Percentiles rank a stretch among this genome's conserved stretches.
These are phyloP conservation scores for Scheffersomyces stipitis DNA, from an alignment of 805 yeast genomes.

Conservation along the genomic window DNA sequence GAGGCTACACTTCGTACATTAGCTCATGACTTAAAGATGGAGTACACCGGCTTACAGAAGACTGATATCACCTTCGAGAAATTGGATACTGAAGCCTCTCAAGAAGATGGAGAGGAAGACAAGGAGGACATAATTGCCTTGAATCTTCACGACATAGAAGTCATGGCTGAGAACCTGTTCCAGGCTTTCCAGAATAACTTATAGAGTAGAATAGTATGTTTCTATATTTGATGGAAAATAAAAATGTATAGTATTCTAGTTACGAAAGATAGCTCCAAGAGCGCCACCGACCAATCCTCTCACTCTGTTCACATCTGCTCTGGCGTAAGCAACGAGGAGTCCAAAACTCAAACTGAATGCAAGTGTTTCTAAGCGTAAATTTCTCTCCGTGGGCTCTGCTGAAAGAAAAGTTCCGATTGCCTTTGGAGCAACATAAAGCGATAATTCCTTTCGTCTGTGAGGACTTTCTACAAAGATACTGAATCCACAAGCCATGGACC, in stretches of 20 bases:
- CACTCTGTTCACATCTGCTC: not conserved
- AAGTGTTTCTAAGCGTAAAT: not conserved
- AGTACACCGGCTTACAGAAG: conserved; percentile 36
- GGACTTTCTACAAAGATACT: not conserved
- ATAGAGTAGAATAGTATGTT: too few relatives aligned
- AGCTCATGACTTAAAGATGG: conserved; percentile 62
- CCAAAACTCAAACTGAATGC: not conserved
- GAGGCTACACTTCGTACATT: conserved; percentile 60
- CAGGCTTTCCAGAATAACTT: conserved; percentile 6
- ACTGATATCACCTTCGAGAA: conserved; percentile 59
- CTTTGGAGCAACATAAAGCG: not conserved
- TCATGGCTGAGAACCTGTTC: conserved; percentile 48
- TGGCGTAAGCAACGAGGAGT: not conserved
- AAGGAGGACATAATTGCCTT: conserved; percentile 35
- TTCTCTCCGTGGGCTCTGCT: not conserved
- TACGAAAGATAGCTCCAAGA: not conserved
- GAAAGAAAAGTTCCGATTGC: not conserved
- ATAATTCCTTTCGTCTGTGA: not conserved
- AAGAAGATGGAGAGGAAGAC: conserved; percentile 29
- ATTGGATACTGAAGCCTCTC: conserved; percentile 22
- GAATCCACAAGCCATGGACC: not conserved
- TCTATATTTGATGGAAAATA: too few relatives aligned
- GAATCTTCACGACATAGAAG: conserved; percentile 56
- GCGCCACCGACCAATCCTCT: not conserved
- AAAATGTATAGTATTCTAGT: not conserved